phyloP scores from a whole-genome alignment of 306 rosid genomes.

The Lupinus albus region DNA sequence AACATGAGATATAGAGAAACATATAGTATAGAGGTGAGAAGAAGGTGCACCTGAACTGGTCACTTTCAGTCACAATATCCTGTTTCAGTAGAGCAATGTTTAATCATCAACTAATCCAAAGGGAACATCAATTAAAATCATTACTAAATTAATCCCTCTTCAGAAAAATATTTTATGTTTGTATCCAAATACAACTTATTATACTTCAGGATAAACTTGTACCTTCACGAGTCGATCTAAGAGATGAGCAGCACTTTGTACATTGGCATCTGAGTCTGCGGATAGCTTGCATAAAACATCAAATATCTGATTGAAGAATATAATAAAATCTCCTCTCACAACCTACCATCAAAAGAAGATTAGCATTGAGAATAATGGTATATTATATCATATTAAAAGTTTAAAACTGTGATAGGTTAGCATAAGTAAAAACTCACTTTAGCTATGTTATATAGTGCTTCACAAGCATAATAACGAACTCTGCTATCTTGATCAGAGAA shows the following conservation, averaged over 20 bases:
- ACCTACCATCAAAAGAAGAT: conserved; percentile 62
- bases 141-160: conserved; percentile 15
- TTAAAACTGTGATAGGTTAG: conserved; percentile 32
- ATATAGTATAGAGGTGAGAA: conserved; percentile 36
- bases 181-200: neutral
- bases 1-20: conserved; percentile 35
- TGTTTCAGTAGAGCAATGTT: conserved; percentile 55
- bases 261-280: conserved; percentile 92
- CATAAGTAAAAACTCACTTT: conserved; percentile 63
- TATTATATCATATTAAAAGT: conserved; percentile 25
- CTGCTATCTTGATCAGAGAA: conserved; percentile 97
- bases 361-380: conserved; percentile 43
- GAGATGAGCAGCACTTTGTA: conserved; percentile 98
- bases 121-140: conserved; percentile 33
- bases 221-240: conserved; percentile 99
- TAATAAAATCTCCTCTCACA: conserved; percentile 95
- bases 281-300: conserved; percentile 99
- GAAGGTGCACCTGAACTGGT: conserved; percentile 87
- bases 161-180: conserved; percentile 14
- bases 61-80: conserved; percentile 99
- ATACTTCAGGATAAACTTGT: conserved; percentile 31
- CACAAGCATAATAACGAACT: conserved; percentile 99
- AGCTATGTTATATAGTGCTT: conserved; percentile 94
- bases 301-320: conserved; percentile 95
- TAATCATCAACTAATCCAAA: conserved; percentile 40